phyloP scores from a whole-genome alignment of 2,329 filamentous ascomycete genomes.

The Phialophora expanda region DNA sequence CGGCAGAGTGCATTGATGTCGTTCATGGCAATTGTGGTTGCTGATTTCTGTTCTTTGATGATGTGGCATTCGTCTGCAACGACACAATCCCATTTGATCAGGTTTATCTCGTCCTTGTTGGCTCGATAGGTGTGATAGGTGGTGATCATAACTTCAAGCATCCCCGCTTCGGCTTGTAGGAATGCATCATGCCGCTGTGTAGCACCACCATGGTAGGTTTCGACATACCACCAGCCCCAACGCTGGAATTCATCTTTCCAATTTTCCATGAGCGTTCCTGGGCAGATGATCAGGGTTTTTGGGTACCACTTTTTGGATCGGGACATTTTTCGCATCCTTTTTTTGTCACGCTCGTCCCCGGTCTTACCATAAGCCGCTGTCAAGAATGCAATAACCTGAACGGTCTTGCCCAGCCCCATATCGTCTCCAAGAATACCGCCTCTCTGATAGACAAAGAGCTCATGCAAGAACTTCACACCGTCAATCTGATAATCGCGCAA shows the following conservation, averaged over 20 bases:
- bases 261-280: conserved; percentile 84
- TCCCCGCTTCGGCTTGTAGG: conserved; percentile 73
- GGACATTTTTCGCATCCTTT: conserved; percentile 85
- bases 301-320: conserved; percentile 76
- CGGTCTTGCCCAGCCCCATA: conserved; percentile 96
- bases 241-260: conserved; percentile 84
- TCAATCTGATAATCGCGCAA: conserved; percentile 89
- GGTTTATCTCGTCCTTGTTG: conserved; percentile 76
- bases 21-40: conserved; percentile 84
- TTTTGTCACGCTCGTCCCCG: conserved; percentile 81
- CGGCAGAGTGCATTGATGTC: conserved; percentile 88
- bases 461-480: conserved; percentile 83
- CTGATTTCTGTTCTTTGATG: conserved; percentile 79
- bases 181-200: conserved; percentile 71
- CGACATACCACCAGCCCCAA: conserved; percentile 96
- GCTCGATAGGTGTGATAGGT: conserved; percentile 87
- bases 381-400: conserved; percentile 92
- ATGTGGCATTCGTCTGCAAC: conserved; percentile 93
- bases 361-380: conserved; percentile 93
- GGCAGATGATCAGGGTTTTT: conserved; percentile 82
- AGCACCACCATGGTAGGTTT: conserved; percentile 74
- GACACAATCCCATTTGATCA: conserved; percentile 88
- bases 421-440: conserved; percentile 93
- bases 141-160: conserved; percentile 88
- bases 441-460: conserved; percentile 86